Conservation (phyloP, 495 filamentous ascomycete species). For the Penicillium dipodomyicola region DNA sequence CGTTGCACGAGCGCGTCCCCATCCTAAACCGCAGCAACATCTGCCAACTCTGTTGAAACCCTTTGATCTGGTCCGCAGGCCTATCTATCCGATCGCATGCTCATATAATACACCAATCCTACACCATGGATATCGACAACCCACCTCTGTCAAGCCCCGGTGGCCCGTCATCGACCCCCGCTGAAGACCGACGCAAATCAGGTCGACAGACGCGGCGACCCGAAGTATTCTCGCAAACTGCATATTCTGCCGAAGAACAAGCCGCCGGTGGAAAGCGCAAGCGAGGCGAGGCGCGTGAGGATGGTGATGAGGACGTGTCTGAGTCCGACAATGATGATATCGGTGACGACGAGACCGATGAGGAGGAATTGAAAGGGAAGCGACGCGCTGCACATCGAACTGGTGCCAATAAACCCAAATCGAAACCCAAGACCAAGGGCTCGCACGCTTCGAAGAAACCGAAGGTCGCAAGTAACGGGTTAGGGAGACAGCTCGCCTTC, state of each 20-base stretch:
- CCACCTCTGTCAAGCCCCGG: conserved; percentile 27
- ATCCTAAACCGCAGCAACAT: conserved; percentile 16
- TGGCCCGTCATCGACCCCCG: conserved; percentile 32
- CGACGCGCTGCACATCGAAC: conserved; percentile 45
- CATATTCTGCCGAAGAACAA: conserved; percentile 30
- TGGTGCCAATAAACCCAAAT: conserved; percentile 62
- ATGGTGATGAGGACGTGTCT: conserved; percentile 54
- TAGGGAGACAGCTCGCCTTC: conserved; percentile 48
- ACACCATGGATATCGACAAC: conserved; percentile 39
- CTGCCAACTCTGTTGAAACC: not conserved
- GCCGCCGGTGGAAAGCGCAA: conserved; percentile 55
- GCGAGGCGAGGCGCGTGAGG: conserved; percentile 38
- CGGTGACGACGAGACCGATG: conserved; percentile 57
- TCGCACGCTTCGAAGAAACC: conserved; percentile 46
- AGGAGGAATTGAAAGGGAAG: conserved; percentile 63
- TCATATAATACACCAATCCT: not conserved
- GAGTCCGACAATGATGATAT: conserved; percentile 50
- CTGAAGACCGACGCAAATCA: conserved; percentile 70
- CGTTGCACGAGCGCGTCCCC: conserved; percentile 31
- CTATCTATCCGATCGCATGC: not conserved
- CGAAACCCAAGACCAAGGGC: conserved; percentile 28
- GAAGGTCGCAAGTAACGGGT: conserved; percentile 60
- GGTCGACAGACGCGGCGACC: conserved; percentile 77
- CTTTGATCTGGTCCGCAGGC: not conserved
- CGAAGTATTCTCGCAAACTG: conserved; percentile 56